phyloP scores from a whole-genome alignment of 2,329 filamentous ascomycete genomes.

The Grosmannia serpens region DNA sequence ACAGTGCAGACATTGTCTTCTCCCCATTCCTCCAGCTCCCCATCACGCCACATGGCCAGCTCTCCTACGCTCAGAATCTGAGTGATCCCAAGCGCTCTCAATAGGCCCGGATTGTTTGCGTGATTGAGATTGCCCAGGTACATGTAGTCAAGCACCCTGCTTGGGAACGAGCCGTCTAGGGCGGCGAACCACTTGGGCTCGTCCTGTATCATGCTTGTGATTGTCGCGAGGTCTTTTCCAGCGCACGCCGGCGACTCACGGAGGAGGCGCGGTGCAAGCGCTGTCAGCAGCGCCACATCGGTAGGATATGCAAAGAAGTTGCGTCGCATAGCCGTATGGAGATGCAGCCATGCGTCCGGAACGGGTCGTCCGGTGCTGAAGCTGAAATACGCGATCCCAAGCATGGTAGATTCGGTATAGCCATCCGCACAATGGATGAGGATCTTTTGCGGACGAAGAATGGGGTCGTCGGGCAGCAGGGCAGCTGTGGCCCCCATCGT shows the following conservation, averaged over 20 bases:
- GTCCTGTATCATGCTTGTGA: slow-evolving; percentile 38
- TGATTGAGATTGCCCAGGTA: slow-evolving; percentile 90
- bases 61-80: slow-evolving; percentile 91
- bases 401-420: slow-evolving; percentile 86
- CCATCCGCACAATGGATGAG: slow-evolving; percentile 91
- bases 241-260: slow-evolving; percentile 50
- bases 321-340: slow-evolving; percentile 69
- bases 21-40: slow-evolving; percentile 62
- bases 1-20: slow-evolving; percentile 68
- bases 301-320: slow-evolving; percentile 96
- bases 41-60: slow-evolving; percentile 66
- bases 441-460: slow-evolving; percentile 48
- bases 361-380: slow-evolving; percentile 74
- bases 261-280: slow-evolving; percentile 65
- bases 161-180: slow-evolving; percentile 85
- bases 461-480: neutral
- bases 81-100: slow-evolving; percentile 68
- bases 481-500: slow-evolving; percentile 23
- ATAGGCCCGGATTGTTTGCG: slow-evolving; percentile 81
- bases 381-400: slow-evolving; percentile 86
- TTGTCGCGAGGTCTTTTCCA: slow-evolving; percentile 38
- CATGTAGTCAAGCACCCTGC: slow-evolving; percentile 82
- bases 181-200: slow-evolving; percentile 72
- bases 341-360: slow-evolving; percentile 73
- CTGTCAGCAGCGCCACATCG: slow-evolving; percentile 71